Evolutionary conservation across 75 land plant genomes (phyloP), one percentile per base, ranked within the genome.

Genomic region (Pinus tabuliformis): DNA sequence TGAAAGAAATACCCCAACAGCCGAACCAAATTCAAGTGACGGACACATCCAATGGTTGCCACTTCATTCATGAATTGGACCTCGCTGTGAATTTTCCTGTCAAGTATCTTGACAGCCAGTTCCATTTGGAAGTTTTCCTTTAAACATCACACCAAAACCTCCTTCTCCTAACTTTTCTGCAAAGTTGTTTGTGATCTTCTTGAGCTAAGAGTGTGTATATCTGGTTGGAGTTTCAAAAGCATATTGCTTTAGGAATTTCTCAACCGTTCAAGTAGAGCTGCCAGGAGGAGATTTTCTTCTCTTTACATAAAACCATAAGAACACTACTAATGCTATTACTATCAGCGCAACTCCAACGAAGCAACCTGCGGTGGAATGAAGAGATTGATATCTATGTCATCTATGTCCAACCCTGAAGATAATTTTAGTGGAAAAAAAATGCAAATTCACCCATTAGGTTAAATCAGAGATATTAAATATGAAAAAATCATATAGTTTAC

Each of bases 11-110:
- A n/a, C n/a, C n/a, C n/a, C n/a, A n/a, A n/a, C n/a, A n/a, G n/a
- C n/a, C n/a, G n/a, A n/a, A n/a, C n/a, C n/a, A n/a, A n/a, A n/a
- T n/a, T n/a, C n/a, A 78, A 66, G 37, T 81, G 83, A 73, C 78
- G 80, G 30, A 79, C 76, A 62, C 76, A 62, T 16, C 83, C 83
- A 3, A 85, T 30, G 6, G 80, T 76, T 15, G 57, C 74, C 77
- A 85, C 81, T 64, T 85, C 80, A 7, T 65, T 74, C 37, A 56
- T 65, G 26, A 70, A 65, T 28, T 77, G 13, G 22, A n/a, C n/a
- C 8, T 11, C 3, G 8, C 0, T 21, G 9, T 59, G 18, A 8
- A 8, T 59, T 21, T n/a, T n/a, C 21, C 9, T 56, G 2, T 73
- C 76, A 15, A 79, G 22, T 0, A 59, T 24, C 62, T 80, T 80